Conservation (phyloP, 2,329 filamentous ascomycete species). For the Xylariomycetidae sp. region DNA sequence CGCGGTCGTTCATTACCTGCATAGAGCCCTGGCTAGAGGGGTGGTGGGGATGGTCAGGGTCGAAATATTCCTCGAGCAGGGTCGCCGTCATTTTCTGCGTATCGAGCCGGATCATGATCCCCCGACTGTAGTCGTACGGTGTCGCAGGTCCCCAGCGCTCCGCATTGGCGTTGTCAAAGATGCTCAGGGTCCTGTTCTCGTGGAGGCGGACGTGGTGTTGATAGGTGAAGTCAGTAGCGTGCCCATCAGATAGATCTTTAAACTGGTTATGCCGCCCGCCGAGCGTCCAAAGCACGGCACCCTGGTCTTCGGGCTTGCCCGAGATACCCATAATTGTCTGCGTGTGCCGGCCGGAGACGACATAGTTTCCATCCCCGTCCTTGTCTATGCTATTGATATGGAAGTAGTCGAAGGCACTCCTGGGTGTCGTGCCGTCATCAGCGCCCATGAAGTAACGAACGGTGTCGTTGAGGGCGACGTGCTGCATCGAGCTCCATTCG, state of each 20-base stretch:
- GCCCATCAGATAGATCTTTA: constrained; percentile 27
- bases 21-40: constrained; percentile 42
- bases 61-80: constrained; percentile 39
- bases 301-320: too few relatives aligned
- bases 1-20: constrained; percentile 43
- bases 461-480: constrained; percentile 9
- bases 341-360: constrained; percentile 31
- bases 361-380: constrained; percentile 30
- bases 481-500: constrained; percentile 14
- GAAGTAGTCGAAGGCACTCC: constrained; percentile 30
- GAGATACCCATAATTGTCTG: constrained; percentile 26
- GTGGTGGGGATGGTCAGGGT: constrained; percentile 17
- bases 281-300: constrained; percentile 30
- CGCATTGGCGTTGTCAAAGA: constrained; percentile 32
- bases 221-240: constrained; percentile 32
- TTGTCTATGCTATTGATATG: constrained; percentile 34
- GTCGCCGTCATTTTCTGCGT: constrained; percentile 38
- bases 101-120: constrained; percentile 38
- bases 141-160: constrained; percentile 19
- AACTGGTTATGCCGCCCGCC: constrained; percentile 33
- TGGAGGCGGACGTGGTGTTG: constrained; percentile 34
- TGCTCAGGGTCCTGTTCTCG: constrained; percentile 24
- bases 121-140: constrained; percentile 30
- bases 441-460: constrained; percentile 11
- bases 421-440: constrained; percentile 13